Evolutionary conservation across 1,284 basidiomycete genomes (phyloP).

Genomic region (Wolfiporia cocos): DNA sequence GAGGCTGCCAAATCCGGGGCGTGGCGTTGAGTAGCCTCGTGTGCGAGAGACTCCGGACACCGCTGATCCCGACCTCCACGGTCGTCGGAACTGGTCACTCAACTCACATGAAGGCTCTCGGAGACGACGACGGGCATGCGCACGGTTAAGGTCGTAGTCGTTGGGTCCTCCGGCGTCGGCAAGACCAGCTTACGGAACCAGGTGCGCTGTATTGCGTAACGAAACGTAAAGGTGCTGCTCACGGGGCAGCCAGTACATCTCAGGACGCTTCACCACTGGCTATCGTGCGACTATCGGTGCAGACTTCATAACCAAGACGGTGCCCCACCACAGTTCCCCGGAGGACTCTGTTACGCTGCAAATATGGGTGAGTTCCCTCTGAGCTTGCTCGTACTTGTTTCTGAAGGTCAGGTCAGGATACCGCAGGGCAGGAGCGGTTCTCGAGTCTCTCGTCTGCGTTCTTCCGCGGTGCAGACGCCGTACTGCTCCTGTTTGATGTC

Average conservation of each 20-base stretch:
- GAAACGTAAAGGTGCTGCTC: too few relatives aligned
- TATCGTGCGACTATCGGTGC: slow-evolving; percentile 82
- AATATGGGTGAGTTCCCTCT: slow-evolving; percentile 60
- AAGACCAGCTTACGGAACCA: slow-evolving; percentile 70
- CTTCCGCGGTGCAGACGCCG: slow-evolving; percentile 79
- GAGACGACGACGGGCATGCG: slow-evolving; percentile 40
- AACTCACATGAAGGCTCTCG: slow-evolving; percentile 8
- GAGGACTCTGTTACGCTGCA: slow-evolving; percentile 59
- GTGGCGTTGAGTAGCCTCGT: too few relatives aligned
- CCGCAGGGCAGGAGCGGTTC: slow-evolving; percentile 81
- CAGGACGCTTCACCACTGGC: slow-evolving; percentile 63
- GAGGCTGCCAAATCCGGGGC: too few relatives aligned
- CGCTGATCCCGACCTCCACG: too few relatives aligned
- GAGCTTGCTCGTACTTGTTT: background rate
- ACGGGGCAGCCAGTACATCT: slow-evolving; percentile 67
- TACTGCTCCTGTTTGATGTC: slow-evolving; percentile 75
- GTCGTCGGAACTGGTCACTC: too few relatives aligned
- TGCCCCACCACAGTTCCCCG: slow-evolving; percentile 48
- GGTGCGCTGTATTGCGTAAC: too few relatives aligned
- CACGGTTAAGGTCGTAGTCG: slow-evolving; percentile 72
- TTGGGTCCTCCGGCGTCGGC: slow-evolving; percentile 72
- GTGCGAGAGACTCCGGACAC: too few relatives aligned
- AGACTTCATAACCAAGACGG: slow-evolving; percentile 72
- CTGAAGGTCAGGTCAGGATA: slow-evolving; percentile 40
- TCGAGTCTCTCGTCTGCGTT: slow-evolving; percentile 75